phyloP scores from a whole-genome alignment of 2,329 filamentous ascomycete genomes.

The Colletotrichum gigasporum region DNA sequence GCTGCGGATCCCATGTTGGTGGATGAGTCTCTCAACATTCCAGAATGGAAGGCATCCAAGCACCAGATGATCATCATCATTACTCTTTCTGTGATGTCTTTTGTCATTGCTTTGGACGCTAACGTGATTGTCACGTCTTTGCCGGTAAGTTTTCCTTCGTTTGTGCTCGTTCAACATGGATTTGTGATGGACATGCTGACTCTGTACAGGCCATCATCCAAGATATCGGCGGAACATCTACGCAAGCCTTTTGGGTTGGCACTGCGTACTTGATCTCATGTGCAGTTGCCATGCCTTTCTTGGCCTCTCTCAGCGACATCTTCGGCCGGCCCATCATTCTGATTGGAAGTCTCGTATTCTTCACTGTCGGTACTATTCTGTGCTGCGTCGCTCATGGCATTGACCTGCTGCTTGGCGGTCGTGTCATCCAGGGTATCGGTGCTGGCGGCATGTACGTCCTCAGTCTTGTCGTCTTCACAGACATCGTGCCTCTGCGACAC shows the following conservation, averaged over 20 bases:
- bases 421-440: conserved; percentile 50
- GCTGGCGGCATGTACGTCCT: conserved; percentile 53
- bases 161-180: background rate
- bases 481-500: conserved; percentile 51
- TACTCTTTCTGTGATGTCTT: conserved; percentile 30
- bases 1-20: conserved; percentile 24
- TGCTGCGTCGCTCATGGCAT: conserved; percentile 47
- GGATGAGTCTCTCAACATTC: conserved; percentile 16
- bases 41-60: conserved; percentile 28
- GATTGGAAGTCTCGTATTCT: conserved; percentile 47
- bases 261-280: conserved; percentile 40
- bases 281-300: conserved; percentile 39
- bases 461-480: conserved; percentile 50
- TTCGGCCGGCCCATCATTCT: conserved; percentile 45
- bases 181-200: background rate
- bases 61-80: conserved; percentile 30
- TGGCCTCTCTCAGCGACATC: conserved; percentile 45
- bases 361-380: conserved; percentile 52
- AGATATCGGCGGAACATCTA: conserved; percentile 37
- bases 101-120: conserved; percentile 30
- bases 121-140: conserved; percentile 30
- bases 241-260: conserved; percentile 41
- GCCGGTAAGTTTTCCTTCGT: conserved; percentile 2
- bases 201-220: conserved; percentile 35
- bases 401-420: conserved; percentile 45